Evolutionary conservation across 257 asterid species (phyloP), one percentile per base, ranked within the genome.

Genomic region (Rehmannia glutinosa): DNA sequence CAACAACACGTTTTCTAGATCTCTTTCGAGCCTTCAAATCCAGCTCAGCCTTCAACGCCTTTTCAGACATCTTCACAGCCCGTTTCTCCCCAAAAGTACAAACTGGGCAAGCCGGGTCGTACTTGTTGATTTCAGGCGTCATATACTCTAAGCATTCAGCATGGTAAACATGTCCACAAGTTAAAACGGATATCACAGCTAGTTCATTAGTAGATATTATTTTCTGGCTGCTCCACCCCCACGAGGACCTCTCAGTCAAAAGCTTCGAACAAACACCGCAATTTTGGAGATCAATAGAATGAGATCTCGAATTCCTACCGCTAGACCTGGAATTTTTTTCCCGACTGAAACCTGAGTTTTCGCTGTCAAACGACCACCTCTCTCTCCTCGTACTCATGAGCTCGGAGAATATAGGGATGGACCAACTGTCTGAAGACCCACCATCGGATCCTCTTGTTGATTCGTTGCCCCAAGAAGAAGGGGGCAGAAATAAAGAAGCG

Each of bases 351-450:
- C 86, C 76, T 3, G 84, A 83, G 17, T 84, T 56, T 63, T 85
- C 99, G 59, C 99, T 94, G 70, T 94, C 99, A 55, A 91, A 94
- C 67, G 99, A 94, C 98, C 95, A 91, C 74, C 97, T 80, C 68
- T 87, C 97, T 77, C 88, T 86, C 16, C 83, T 88, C 25, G 82
- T 77, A 9, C 75, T 65, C 81, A 72, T 64, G 54, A 84, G 83
- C 57, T 90, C 97, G 23, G 97, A 74, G 69, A 83, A 87, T 41
- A 82, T 81, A 50, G 96, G 96, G 51, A 86, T 76, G 25, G 97
- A 88, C 95, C 96, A 88, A 60, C 86, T 81, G 71, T 88, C 99
- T 1, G 93, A 91, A 8, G 97, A 94, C 39, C 92, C 96, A 38
- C 87, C 97, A 68, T 70, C 81, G 57, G 96, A 93, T 45, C 80